These are phyloP conservation scores for Sisymbrium irio DNA, from an alignment of 345 rosid species.

Conservation along the genomic window DNA sequence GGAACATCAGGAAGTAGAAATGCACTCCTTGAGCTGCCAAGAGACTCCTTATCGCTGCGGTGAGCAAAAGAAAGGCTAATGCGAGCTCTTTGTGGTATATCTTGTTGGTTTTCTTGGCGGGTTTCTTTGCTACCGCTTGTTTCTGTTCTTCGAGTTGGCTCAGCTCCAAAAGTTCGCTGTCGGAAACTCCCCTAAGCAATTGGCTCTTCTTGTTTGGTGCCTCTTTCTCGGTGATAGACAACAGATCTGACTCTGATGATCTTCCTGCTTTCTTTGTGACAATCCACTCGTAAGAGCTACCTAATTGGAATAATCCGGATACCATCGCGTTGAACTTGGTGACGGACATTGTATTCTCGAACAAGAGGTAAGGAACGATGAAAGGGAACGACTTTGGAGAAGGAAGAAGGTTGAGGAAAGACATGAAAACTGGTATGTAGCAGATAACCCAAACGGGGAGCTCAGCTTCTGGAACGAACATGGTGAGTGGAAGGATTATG, in stretches of 20 bases:
- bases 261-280: conserved; percentile 91
- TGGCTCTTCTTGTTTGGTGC: conserved; percentile 47
- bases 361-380: conserved; percentile 80
- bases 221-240: conserved; percentile 67
- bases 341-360: conserved; percentile 89
- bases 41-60: conserved; percentile 71
- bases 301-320: conserved; percentile 75
- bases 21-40: conserved; percentile 81
- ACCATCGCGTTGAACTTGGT: conserved; percentile 91
- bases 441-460: conserved; percentile 86
- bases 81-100: conserved; percentile 77
- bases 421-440: conserved; percentile 75
- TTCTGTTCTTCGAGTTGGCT: conserved; percentile 55
- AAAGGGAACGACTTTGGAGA: conserved; percentile 78
- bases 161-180: conserved; percentile 62
- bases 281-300: conserved; percentile 92
- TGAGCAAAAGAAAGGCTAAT: conserved; percentile 73
- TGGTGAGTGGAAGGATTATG: conserved; percentile 81
- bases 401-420: conserved; percentile 83
- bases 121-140: conserved; percentile 41
- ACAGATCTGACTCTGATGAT: conserved; percentile 77
- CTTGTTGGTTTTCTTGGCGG: conserved; percentile 60
- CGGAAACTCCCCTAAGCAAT: conserved; percentile 62
- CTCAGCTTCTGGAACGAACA: conserved; percentile 88
- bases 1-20: conserved; percentile 84